Conservation (phyloP, 306 rosid species). For the Cucumis sativus region Cucumber_9930_V3 NC_026657.2:28276501-28277000, state of each 20-base stretch:
- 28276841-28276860: background rate
- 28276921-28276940: constrained; percentile 73
- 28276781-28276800: constrained; percentile 97
- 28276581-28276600: constrained; percentile 7
- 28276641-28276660: constrained; percentile 8
- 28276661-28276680: background rate
- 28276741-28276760: constrained; percentile 98
- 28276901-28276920: constrained; percentile 67
- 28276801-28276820: constrained; percentile 95
- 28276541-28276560: constrained; percentile 57
- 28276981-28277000: constrained; percentile 23
- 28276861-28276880: background rate
- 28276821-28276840: constrained; percentile 22
- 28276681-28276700: background rate
- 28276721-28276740: constrained; percentile 45
- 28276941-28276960: constrained; percentile 48
- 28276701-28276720: constrained; percentile 3
- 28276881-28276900: background rate
- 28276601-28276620: constrained; percentile 27
- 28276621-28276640: constrained; percentile 4
- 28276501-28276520: constrained; percentile 83
- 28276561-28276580: background rate
- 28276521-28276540: constrained; percentile 90
- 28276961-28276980: constrained; percentile 19
- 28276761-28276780: constrained; percentile 77